These are phyloP conservation scores for Xylariaceae sp. DNA, from an alignment of 2,329 filamentous ascomycete species.

Conservation along the genomic window DNA sequence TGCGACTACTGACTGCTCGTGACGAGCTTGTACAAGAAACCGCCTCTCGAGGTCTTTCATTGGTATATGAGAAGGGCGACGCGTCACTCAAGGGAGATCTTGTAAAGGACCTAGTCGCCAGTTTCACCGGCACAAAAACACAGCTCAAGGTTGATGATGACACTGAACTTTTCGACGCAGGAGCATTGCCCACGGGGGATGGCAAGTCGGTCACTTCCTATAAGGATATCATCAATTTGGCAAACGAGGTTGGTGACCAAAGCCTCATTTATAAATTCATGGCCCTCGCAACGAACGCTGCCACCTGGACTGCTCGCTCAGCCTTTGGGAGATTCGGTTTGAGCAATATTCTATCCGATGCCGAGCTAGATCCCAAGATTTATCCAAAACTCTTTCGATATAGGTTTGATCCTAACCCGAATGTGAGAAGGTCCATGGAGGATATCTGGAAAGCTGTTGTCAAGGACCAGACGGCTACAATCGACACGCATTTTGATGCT, in stretches of 20 bases:
- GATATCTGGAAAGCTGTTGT: conserved; percentile 97
- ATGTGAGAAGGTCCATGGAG: conserved; percentile 92
- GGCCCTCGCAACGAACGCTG: conserved; percentile 91
- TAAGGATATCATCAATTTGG: conserved; percentile 91
- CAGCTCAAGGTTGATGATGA: conserved; percentile 81
- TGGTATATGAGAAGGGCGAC: conserved; percentile 92
- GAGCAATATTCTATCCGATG: conserved; percentile 85
- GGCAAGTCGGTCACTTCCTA: conserved; percentile 89
- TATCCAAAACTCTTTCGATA: conserved; percentile 95
- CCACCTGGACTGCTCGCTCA: conserved; percentile 94
- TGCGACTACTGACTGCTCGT: conserved; percentile 75
- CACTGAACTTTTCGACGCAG: conserved; percentile 89
- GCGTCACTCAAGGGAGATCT: conserved; percentile 72
- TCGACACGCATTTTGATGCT: conserved; percentile 76
- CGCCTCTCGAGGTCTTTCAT: conserved; percentile 79
- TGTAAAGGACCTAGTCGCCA: conserved; percentile 79
- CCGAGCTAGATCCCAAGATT: conserved; percentile 81
- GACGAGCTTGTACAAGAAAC: conserved; percentile 96
- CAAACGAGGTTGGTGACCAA: conserved; percentile 94
- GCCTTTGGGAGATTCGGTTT: conserved; percentile 93
- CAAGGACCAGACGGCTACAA: conserved; percentile 71
- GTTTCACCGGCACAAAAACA: conserved; percentile 73
- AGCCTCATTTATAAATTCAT: conserved; percentile 98
- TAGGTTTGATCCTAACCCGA: conserved; percentile 88
- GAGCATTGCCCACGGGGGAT: conserved; percentile 82